Evolutionary conservation across 306 rosid species (phyloP).

Genomic region (Ammopiptanthus mongolicus): DNA sequence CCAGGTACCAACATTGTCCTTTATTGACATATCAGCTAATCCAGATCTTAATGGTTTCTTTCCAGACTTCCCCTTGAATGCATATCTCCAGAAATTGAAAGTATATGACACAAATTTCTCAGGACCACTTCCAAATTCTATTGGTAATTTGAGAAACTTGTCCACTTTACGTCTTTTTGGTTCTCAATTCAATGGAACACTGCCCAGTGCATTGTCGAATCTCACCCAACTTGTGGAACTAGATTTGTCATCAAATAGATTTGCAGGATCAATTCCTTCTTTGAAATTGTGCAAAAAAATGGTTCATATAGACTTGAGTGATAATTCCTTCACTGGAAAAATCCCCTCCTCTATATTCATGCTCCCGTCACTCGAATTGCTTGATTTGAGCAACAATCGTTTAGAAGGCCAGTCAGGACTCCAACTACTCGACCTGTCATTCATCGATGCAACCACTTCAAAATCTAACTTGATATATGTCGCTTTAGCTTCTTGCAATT

Average conservation of each 20-base stretch:
- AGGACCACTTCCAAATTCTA: conserved; percentile 5
- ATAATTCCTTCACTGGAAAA: too few species aligned
- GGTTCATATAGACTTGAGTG: too few species aligned
- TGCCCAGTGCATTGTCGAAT: not conserved
- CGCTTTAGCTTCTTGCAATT: conserved; percentile 15
- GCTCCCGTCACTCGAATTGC: too few species aligned
- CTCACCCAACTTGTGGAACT: not conserved
- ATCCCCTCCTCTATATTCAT: too few species aligned
- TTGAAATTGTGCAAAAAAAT: not conserved
- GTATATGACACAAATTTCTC: not conserved
- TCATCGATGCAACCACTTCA: not conserved
- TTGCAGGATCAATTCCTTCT: not conserved
- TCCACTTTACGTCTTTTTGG: not conserved
- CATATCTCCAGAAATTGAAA: not conserved
- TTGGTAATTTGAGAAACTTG: not conserved
- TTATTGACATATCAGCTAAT: not conserved
- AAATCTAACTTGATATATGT: not conserved
- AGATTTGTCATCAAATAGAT: not conserved
- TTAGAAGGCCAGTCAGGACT: too few species aligned
- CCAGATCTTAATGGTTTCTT: not conserved
- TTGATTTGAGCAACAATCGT: too few species aligned
- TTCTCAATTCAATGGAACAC: not conserved
- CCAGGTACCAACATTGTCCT: not conserved
- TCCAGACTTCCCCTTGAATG: not conserved
- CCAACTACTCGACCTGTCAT: too few species aligned